Evolutionary conservation across 345 rosid species (phyloP).

Genomic region (Eutrema yunnanense): DNA sequence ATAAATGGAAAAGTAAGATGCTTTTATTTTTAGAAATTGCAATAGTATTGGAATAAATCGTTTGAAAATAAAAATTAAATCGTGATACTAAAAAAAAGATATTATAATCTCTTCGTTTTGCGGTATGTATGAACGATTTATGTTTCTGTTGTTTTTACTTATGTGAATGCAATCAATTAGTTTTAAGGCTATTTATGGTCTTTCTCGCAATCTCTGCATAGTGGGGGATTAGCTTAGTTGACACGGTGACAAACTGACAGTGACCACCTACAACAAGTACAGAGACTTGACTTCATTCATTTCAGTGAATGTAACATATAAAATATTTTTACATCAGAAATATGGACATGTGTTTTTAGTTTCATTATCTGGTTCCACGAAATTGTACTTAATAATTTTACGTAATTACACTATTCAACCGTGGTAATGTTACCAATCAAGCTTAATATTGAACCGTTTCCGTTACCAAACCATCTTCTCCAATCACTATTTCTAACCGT

Average conservation of each 20-base stretch:
- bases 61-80: neutral
- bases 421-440: too few species aligned
- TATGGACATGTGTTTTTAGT: neutral
- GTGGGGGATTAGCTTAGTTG: conserved; percentile 1
- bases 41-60: neutral
- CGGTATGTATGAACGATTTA: neutral
- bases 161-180: conserved; percentile 13
- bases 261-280: neutral
- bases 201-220: neutral
- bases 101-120: neutral
- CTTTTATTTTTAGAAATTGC: too few species aligned
- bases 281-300: neutral
- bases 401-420: too few species aligned
- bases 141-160: neutral
- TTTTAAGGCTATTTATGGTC: neutral
- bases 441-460: too few species aligned
- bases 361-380: neutral
- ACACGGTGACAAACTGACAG: conserved; percentile 9
- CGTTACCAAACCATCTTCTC: too few species aligned
- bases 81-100: neutral
- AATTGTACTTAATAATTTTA: neutral
- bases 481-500: too few species aligned
- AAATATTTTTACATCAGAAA: neutral
- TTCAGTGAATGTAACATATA: neutral
- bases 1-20: too few species aligned